Evolutionary conservation across 371 early-diverging fungal genomes (phyloP).

Genomic region (Lichtheimia ramosa): DNA sequence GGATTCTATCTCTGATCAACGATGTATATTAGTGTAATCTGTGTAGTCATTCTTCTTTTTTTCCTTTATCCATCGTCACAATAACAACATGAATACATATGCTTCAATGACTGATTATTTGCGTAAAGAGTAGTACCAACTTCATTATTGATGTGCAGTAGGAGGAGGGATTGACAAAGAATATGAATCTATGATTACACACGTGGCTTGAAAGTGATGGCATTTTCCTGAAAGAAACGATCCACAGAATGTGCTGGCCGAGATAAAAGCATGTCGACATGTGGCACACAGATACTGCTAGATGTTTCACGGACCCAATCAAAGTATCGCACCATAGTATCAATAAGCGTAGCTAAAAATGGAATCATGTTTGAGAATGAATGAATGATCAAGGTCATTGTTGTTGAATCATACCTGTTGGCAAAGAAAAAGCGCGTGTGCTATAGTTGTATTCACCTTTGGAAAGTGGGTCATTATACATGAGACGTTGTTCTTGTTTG

Average conservation of each 20-base stretch:
- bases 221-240: slow-evolving; percentile 35
- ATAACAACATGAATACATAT: not conserved
- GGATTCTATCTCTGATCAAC: not conserved
- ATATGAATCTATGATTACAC: no score
- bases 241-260: slow-evolving; percentile 21
- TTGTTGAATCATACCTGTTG: slow-evolving; percentile 20
- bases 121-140: no score
- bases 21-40: not conserved
- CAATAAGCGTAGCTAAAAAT: slow-evolving; percentile 28
- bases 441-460: slow-evolving; percentile 18
- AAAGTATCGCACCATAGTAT: slow-evolving; percentile 36
- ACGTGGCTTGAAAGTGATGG: slow-evolving; percentile 11
- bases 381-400: not conserved
- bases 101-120: no score
- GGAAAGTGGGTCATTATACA: slow-evolving; percentile 19
- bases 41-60: no score
- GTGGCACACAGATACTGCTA: slow-evolving; percentile 32
- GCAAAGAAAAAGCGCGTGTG: slow-evolving; percentile 22
- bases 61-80: no score
- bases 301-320: slow-evolving; percentile 35
- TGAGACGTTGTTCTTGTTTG: slow-evolving; percentile 30
- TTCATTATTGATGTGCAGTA: no score
- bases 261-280: slow-evolving; percentile 25
- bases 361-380: not conserved
- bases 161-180: no score